A percentile compares a stretch with the other conserved stretches of the same genome.
Evolutionary conservation across 2,329 filamentous ascomycete genomes (phyloP).

Genomic region (Pseudogymnoascus sp.): DNA sequence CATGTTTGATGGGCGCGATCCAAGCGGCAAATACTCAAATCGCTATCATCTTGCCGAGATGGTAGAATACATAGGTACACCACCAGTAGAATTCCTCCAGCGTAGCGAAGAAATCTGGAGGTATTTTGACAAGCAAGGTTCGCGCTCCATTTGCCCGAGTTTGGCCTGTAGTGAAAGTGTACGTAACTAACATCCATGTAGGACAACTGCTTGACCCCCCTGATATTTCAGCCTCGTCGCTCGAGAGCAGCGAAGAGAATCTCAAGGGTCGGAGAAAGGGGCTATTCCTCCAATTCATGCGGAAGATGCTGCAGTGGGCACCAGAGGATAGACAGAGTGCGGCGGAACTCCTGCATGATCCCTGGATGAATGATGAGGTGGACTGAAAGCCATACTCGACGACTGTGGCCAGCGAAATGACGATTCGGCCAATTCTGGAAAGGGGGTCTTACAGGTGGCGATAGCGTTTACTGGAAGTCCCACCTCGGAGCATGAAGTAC

Average conservation of each 20-base stretch:
- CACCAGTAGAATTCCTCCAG: slow-evolving; percentile 29
- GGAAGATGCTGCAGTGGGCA: slow-evolving; percentile 31
- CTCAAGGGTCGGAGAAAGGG: slow-evolving; percentile 28
- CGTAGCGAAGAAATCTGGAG: not conserved
- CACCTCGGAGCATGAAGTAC: not conserved
- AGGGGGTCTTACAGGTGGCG: not conserved
- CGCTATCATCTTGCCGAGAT: slow-evolving; percentile 37
- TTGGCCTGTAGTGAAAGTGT: not conserved
- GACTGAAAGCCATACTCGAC: not conserved
- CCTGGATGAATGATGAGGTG: slow-evolving; percentile 23
- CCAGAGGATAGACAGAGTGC: slow-evolving; percentile 31
- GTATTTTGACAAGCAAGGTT: slow-evolving; percentile 1
- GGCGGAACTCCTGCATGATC: slow-evolving; percentile 29
- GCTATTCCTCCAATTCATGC: slow-evolving; percentile 29
- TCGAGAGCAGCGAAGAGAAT: slow-evolving; percentile 20
- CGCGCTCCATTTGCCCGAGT: not conserved
- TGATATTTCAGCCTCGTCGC: slow-evolving; percentile 1
- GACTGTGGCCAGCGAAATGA: not conserved
- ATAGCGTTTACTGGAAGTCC: not conserved
- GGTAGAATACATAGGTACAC: slow-evolving; percentile 37
- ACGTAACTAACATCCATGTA: not conserved
- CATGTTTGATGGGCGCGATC: slow-evolving; percentile 13
- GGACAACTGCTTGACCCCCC: not conserved
- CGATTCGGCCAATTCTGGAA: not conserved
- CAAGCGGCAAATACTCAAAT: slow-evolving; percentile 26